phyloP scores from a whole-genome alignment of 495 filamentous ascomycete genomes.

The Geopyxis carbonaria region DNA sequence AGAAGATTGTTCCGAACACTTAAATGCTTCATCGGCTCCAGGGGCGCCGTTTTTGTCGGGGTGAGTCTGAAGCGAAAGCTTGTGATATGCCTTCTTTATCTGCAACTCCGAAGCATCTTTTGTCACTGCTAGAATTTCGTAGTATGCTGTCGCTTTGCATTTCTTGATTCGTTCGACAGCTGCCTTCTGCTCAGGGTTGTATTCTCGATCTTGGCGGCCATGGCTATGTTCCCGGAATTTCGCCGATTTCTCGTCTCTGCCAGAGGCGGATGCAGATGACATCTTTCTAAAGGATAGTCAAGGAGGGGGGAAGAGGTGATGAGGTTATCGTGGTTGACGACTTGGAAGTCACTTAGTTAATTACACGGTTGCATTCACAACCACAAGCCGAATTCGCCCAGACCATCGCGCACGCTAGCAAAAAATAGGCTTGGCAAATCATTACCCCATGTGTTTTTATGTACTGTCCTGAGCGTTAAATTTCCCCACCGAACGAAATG shows the following conservation, averaged over 20 bases:
- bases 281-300: conserved; percentile 36
- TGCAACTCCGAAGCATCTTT: conserved; percentile 54
- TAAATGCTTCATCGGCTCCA: conserved; percentile 92
- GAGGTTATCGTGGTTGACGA: neutral
- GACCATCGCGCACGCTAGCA: too few relatives aligned
- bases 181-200: conserved; percentile 73
- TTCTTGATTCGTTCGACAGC: conserved; percentile 72
- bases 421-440: too few relatives aligned
- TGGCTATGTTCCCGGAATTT: conserved; percentile 78
- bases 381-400: too few relatives aligned
- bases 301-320: neutral
- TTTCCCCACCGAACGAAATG: conserved; percentile 3
- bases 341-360: too few relatives aligned
- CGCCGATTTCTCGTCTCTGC: conserved; percentile 41
- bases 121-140: conserved; percentile 60
- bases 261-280: conserved; percentile 62
- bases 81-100: conserved; percentile 91
- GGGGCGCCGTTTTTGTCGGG: conserved; percentile 98
- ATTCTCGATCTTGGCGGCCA: conserved; percentile 78
- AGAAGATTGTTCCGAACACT: conserved; percentile 29
- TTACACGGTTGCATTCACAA: too few relatives aligned
- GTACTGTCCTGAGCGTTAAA: too few relatives aligned
- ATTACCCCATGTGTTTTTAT: too few relatives aligned
- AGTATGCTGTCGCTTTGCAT: conserved; percentile 75
- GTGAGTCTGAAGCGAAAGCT: conserved; percentile 73